phyloP scores from a whole-genome alignment of 805 yeast species.

The Ogataea degrootiae region DNA sequence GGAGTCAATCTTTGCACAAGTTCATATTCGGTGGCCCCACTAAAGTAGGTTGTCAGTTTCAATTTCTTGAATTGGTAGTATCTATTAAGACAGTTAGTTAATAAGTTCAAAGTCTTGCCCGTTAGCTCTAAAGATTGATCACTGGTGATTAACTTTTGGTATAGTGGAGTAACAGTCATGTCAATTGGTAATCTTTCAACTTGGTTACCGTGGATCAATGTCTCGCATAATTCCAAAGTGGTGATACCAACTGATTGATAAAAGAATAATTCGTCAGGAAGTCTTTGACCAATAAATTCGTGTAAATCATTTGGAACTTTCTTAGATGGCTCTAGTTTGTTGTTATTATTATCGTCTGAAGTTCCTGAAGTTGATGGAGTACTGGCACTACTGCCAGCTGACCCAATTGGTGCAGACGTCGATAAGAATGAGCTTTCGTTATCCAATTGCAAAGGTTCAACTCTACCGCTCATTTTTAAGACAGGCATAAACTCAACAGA shows the following conservation, averaged over 20 bases:
- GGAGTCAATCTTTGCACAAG: slow-evolving; percentile 53
- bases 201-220: slow-evolving; percentile 59
- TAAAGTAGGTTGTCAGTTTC: slow-evolving; percentile 36
- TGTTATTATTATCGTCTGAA: slow-evolving; percentile 1
- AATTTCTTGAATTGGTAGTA: slow-evolving; percentile 77
- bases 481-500: slow-evolving; percentile 72
- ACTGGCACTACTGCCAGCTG: slow-evolving; percentile 9
- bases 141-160: slow-evolving; percentile 48
- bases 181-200: slow-evolving; percentile 65
- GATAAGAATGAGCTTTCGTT: slow-evolving; percentile 17
- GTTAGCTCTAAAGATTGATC: slow-evolving; percentile 44
- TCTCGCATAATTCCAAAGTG: slow-evolving; percentile 57
- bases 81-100: slow-evolving; percentile 72
- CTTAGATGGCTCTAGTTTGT: slow-evolving; percentile 9
- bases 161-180: slow-evolving; percentile 51
- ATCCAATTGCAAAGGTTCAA: slow-evolving; percentile 43
- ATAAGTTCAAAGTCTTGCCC: slow-evolving; percentile 58
- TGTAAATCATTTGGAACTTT: slow-evolving; percentile 74
- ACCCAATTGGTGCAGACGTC: neutral
- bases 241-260: slow-evolving; percentile 76
- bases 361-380: slow-evolving; percentile 4
- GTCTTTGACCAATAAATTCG: slow-evolving; percentile 73
- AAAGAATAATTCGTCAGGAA: slow-evolving; percentile 81
- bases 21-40: slow-evolving; percentile 25
- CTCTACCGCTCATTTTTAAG: slow-evolving; percentile 60